Percentiles rank a stretch among this genome's conserved stretches.
These are phyloP conservation scores for Thymus mandschuricus DNA, from an alignment of 257 asterid genomes.

Conservation along the genomic window DNA sequence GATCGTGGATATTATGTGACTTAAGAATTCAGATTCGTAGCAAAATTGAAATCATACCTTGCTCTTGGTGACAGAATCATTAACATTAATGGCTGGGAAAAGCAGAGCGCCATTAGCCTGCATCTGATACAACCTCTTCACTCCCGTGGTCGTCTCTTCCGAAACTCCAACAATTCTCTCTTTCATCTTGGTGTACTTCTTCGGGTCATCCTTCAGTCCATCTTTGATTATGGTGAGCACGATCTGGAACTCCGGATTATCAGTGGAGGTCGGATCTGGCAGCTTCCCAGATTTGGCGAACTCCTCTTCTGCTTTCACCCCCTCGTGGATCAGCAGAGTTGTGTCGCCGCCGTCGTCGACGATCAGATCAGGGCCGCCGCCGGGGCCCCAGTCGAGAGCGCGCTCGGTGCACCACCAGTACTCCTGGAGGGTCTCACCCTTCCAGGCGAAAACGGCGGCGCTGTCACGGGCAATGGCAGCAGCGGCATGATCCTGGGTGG, in stretches of 20 bases:
- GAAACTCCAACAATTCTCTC: conserved; percentile 87
- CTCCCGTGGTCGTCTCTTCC: conserved; percentile 94
- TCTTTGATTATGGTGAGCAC: conserved; percentile 69
- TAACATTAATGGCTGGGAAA: conserved; percentile 85
- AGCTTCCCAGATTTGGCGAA: background rate
- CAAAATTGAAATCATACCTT: conserved; percentile 48
- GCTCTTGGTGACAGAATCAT: conserved; percentile 93
- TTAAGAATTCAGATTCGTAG: background rate
- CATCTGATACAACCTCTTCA: conserved; percentile 92
- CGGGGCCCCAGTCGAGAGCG: conserved; percentile 89
- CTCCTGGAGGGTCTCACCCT: conserved; percentile 84
- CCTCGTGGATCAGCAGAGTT: conserved; percentile 52
- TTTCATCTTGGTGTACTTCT: conserved; percentile 73
- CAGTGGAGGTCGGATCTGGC: conserved; percentile 59
- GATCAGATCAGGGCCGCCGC: conserved; percentile 79
- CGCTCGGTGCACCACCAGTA: conserved; percentile 99
- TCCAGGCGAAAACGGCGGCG: conserved; percentile 94
- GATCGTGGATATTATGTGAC: background rate
- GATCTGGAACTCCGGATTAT: conserved; percentile 79
- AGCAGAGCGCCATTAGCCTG: conserved; percentile 74
- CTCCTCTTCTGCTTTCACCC: background rate
- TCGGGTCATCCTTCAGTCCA: conserved; percentile 69
- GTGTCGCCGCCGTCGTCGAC: conserved; percentile 95
- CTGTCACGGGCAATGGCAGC: conserved; percentile 88
- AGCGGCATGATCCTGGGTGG: conserved; percentile 91